Conservation (phyloP, 257 asterid species). For the Nicotiana sylvestris region DNA sequence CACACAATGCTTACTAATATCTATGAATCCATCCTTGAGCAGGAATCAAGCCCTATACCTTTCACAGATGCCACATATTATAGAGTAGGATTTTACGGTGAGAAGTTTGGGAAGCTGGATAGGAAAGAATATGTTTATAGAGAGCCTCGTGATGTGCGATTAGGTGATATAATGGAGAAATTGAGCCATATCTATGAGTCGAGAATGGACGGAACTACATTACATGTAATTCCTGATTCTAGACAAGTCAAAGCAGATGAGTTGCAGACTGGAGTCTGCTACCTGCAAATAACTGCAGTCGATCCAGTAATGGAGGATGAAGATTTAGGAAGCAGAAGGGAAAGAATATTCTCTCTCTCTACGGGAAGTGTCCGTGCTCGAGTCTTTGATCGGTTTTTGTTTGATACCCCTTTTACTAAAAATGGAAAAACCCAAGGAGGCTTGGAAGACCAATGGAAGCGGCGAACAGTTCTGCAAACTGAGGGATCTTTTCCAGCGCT, state of each 20-base stretch:
- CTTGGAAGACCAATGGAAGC: conserved; percentile 96
- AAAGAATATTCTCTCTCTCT: conserved; percentile 84
- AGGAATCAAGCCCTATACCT: conserved; percentile 96
- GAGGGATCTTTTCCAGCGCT: conserved; percentile 97
- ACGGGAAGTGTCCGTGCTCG: conserved; percentile 94
- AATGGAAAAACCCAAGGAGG: conserved; percentile 99
- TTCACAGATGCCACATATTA: conserved; percentile 98
- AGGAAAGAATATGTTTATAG: conserved; percentile 85
- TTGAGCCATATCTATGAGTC: conserved; percentile 98
- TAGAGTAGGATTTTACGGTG: conserved; percentile 95
- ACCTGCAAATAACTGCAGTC: conserved; percentile 97
- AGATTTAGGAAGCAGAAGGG: conserved; percentile 96
- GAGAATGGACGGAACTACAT: conserved; percentile 79
- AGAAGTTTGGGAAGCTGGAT: conserved; percentile 79
- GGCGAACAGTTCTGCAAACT: conserved; percentile 87
- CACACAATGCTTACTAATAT: conserved; percentile 93
- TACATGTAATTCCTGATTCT: conserved; percentile 95
- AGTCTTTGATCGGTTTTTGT: conserved; percentile 88
- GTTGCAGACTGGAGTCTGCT: conserved; percentile 84
- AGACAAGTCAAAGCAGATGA: conserved; percentile 94
- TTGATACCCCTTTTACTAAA: conserved; percentile 95
- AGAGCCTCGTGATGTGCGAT: conserved; percentile 94
- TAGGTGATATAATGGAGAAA: conserved; percentile 99
- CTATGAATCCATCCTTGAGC: conserved; percentile 95
- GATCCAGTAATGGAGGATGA: conserved; percentile 99